Percentiles rank a stretch among this genome's conserved stretches.
These are phyloP conservation scores for Arachnomyces sp. DNA, from an alignment of 2,329 filamentous ascomycete species.

Conservation along the genomic window DNA sequence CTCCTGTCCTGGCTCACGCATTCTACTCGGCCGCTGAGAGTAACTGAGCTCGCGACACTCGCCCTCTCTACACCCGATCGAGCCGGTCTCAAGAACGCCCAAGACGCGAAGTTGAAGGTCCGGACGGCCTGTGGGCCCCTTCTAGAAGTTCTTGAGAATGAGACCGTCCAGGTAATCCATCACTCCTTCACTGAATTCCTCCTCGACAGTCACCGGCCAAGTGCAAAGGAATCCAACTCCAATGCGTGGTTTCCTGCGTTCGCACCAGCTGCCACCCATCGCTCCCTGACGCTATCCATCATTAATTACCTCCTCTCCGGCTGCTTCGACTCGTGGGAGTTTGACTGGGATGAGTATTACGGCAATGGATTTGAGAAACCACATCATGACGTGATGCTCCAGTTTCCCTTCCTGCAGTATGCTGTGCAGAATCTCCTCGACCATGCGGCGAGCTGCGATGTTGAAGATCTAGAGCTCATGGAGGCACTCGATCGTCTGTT, in stretches of 20 bases:
- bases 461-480: slow-evolving; percentile 1
- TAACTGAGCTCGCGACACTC: no score
- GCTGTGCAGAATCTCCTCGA: slow-evolving; percentile 1
- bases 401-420: slow-evolving; percentile 1
- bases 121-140: slow-evolving; percentile 33
- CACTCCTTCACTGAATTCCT: slow-evolving; percentile 44
- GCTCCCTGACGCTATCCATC: slow-evolving; percentile 1
- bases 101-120: slow-evolving; percentile 23
- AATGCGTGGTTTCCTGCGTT: slow-evolving; percentile 1
- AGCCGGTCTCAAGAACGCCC: slow-evolving; percentile 30
- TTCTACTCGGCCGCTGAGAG: no score
- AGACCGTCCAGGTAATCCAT: slow-evolving; percentile 39
- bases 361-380: slow-evolving; percentile 1
- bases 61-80: no score
- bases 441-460: slow-evolving; percentile 1
- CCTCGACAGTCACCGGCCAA: slow-evolving; percentile 19
- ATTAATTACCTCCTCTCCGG: slow-evolving; percentile 1
- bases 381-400: slow-evolving; percentile 1
- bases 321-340: no score
- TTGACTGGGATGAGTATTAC: background rate
- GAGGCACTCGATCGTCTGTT: background rate
- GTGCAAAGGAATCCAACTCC: slow-evolving; percentile 3
- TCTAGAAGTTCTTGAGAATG: slow-evolving; percentile 38
- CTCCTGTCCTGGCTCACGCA: no score
- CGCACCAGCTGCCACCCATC: background rate